Base-by-base conservation (phyloP, 2,329 filamentous ascomycete species). In the Colletotrichum melonis region DNA sequence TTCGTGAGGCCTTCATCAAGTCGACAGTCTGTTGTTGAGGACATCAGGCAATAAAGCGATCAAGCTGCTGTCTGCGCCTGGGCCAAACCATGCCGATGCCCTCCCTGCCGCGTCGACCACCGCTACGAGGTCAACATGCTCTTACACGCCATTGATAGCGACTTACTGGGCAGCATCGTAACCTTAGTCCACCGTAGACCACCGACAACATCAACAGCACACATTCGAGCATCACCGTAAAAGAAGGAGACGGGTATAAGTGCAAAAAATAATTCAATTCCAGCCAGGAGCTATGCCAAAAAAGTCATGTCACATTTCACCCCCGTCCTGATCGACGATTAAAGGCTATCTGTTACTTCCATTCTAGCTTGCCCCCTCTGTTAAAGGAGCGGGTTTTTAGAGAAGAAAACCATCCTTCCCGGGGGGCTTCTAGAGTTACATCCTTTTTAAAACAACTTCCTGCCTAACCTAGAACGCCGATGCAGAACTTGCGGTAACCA, bases 401-500 rank as follows among this genome's bases (percentile, higher is more conserved):
- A 42, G 77, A 75, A 78, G 7, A 12, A 22, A 68, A 81, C 80
- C 79, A 80, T 79, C 78, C 78, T 79, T 42, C 16, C 69, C 22
- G 54, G 32, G 63, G 72, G 80, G 79, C 78, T 78, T 80, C 77
- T 82, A 81, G 79, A 82, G 79, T 49, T 81, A 83, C 82, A 84
- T 79, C 78, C 78, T 78, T 77, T 78, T 76, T 77, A 75, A 77
- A 76, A 75, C 76, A 78, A 77, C 76, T 71, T 73, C 79, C 79
- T 78, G 77, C 79, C 77, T 76, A 79, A 78, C 79, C 78, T 77
- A 78, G 77, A 82, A 84, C 81, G 82, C 82, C 82, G 76, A 76
- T 81, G 81, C 80, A 80, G 82, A 79, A 79, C 78, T 49, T 73
- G 63, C 59, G 71, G 67, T 60, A 65, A 65, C 56, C 58, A 63